Conservation (phyloP, 2,329 filamentous ascomycete genomes). For the Diaporthe eres region DNA sequence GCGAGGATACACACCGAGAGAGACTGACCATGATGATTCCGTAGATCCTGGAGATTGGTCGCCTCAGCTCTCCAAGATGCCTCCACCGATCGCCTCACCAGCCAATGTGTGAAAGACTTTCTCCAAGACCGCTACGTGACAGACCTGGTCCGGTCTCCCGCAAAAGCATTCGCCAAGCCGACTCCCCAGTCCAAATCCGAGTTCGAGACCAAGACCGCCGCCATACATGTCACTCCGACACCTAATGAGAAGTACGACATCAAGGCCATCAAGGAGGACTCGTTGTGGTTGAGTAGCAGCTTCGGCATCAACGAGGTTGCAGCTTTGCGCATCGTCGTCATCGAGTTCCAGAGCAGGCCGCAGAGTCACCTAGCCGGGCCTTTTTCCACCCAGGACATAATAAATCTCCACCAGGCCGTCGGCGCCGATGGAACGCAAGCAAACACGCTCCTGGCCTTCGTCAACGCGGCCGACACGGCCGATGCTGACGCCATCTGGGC, state of each 20-base stretch:
- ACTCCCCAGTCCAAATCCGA: conserved; percentile 75
- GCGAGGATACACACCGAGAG: neutral
- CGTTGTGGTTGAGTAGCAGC: conserved; percentile 86
- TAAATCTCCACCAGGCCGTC: conserved; percentile 81
- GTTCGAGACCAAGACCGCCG: conserved; percentile 88
- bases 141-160: conserved; percentile 77
- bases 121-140: conserved; percentile 78
- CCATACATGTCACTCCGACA: conserved; percentile 84
- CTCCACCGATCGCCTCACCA: conserved; percentile 68
- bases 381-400: conserved; percentile 83
- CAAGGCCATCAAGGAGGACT: conserved; percentile 85
- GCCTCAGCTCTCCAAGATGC: conserved; percentile 69
- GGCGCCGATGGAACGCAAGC: conserved; percentile 73
- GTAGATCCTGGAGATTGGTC: conserved; percentile 74
- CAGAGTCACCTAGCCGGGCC: conserved; percentile 78
- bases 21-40: conserved; percentile 37
- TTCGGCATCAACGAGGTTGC: conserved; percentile 84
- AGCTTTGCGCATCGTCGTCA: conserved; percentile 82
- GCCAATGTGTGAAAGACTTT: conserved; percentile 74
- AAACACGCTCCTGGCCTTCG: conserved; percentile 68
- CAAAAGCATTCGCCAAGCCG: conserved; percentile 75
- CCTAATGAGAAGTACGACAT: conserved; percentile 79
- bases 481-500: conserved; percentile 69
- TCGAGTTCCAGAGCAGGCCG: conserved; percentile 89
- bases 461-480: conserved; percentile 60